Base-by-base conservation (phyloP, 306 rosid genomes). In the Quercus mongolica region DNA sequence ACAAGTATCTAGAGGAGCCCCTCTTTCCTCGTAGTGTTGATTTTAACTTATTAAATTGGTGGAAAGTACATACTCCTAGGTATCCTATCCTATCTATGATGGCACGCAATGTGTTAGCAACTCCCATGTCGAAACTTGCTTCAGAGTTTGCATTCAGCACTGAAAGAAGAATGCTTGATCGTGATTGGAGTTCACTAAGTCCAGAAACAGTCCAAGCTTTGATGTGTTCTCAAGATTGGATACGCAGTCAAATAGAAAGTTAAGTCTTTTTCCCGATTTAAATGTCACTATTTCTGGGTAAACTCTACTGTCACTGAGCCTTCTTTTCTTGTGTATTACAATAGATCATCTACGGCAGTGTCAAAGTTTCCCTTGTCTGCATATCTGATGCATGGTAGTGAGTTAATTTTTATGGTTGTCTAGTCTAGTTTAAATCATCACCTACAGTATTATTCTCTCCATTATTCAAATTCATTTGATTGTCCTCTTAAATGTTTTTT, bases 181-280 rank as follows among this genome's bases (percentile, higher is more conserved):
- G 92, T 12, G 89, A 89, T 64, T 93, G 99, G 99, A 85, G 94
- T 79, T 87, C 91, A 18, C 87, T 88, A 57, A 88, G 76, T 79
- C 91, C 96, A 41, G 63, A 73, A 17, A 96, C 99, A 6, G 86
- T 91, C 57, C 94, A 96, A 86, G 98, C 97, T 69, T 83, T 96
- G 88, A 90, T 96, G 82, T 96, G 99, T 75, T 90, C 99, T 33
- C 97, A 86, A 83, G 97, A 96, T 86, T 96, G 99, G 99, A 93
- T 96, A 61, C 82, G 88, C 78, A 88, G 97, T 85, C 98, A 96
- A 88, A 87, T 93, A 78, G 98, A 96, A 84, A 96, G 91, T 80
- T 91, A 85, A 56, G 82, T 75, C 78, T 76, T 55, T 52, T 74
- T 58, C 58, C 62, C 63, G 77, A 71, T 73, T 75, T 78, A 5